A percentile compares a stretch with the other conserved stretches of the same genome.
Conservation (phyloP, 2,329 filamentous ascomycete species). For the Hypoxylon sp. region DNA sequence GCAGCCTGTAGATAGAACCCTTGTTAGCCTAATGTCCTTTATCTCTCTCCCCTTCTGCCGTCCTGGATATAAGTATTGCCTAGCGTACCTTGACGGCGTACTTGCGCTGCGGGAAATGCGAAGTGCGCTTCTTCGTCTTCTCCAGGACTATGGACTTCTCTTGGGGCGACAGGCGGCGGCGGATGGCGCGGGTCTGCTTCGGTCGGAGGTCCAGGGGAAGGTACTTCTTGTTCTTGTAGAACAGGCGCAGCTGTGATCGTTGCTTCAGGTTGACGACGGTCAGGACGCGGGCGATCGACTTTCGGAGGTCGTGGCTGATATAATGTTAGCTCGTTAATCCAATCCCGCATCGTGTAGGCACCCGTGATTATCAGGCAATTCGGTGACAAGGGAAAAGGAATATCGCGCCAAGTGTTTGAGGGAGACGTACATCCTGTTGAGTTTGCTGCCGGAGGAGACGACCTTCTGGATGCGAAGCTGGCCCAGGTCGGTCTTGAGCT, state of each 20-base stretch:
- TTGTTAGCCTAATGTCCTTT: constrained; percentile 25
- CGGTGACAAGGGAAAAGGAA: no score
- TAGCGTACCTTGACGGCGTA: constrained; percentile 92
- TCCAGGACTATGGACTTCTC: constrained; percentile 84
- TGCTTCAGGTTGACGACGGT: constrained; percentile 99
- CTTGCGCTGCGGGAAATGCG: constrained; percentile 98
- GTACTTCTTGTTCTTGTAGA: constrained; percentile 99
- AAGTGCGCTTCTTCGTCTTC: constrained; percentile 95
- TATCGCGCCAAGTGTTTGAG: no score
- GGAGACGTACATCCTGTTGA: constrained; percentile 97
- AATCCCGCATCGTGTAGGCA: constrained; percentile 3
- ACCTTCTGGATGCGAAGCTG: constrained; percentile 99
- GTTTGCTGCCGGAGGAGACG: constrained; percentile 91
- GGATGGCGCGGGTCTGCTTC: constrained; percentile 98
- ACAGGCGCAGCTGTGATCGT: constrained; percentile 94
- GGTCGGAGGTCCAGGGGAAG: constrained; percentile 95
- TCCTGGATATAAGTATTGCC: not conserved
- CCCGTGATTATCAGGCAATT: not conserved
- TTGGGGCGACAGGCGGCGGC: constrained; percentile 91
- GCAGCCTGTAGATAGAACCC: constrained; percentile 30
- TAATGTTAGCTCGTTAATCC: constrained; percentile 26
- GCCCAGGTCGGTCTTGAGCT: constrained; percentile 95
- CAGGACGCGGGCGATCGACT: constrained; percentile 98
- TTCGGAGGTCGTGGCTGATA: constrained; percentile 94
- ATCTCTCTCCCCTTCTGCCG: not conserved